Base-by-base conservation (phyloP, 2,329 filamentous ascomycete genomes). In the Mycogone perniciosa region DNA sequence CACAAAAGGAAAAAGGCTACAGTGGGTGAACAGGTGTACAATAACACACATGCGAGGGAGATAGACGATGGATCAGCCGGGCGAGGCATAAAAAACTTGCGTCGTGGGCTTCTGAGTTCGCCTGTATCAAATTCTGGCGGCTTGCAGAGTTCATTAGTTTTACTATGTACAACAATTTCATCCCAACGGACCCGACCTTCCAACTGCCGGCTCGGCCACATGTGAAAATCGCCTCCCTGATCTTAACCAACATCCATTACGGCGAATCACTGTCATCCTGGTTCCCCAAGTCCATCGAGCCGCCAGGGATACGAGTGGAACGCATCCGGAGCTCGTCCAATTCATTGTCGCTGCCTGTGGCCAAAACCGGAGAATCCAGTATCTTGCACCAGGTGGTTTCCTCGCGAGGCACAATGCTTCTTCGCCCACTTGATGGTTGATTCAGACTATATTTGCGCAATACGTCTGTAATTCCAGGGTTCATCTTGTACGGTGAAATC, bases 111-210 rank as follows among this genome's bases (percentile, higher is more conserved):
- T 50, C 38, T 39, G 30, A 37, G 37, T 35, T 31, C 29, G 34
- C 43, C 30, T 48, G 40, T 43, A 46, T 48, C 47, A 42, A 31
- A 51, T 40, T 44, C 48, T 41, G 56, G 46, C 45, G 54, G 44
- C 34, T 52, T 43, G 47, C 52, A 44, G 38, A 55, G 58, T 61
- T 62, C 57, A 65, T 58, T 62, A 61, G 62, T 62, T 57, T 51
- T 59, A 58, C 63, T 55, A 64, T 68, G 64, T 68, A 68, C 60
- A 67, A 64, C 62, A 65, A 52, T 45, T 50, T 46, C 49, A 43
- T 42, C 45, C 34, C 41, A 53, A 44, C 43, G 47, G 41, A 31
- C n/a, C 43, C 31, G 42, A 53, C 44, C 35, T 35, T 44, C 34
- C 31, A 44, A 20, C 41, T 40, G 42, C 45, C 50, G 40, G 34